These are phyloP conservation scores for Asterophora lycoperdoides DNA, from an alignment of 768 basidiomycete genomes.

Conservation along the genomic window DNA sequence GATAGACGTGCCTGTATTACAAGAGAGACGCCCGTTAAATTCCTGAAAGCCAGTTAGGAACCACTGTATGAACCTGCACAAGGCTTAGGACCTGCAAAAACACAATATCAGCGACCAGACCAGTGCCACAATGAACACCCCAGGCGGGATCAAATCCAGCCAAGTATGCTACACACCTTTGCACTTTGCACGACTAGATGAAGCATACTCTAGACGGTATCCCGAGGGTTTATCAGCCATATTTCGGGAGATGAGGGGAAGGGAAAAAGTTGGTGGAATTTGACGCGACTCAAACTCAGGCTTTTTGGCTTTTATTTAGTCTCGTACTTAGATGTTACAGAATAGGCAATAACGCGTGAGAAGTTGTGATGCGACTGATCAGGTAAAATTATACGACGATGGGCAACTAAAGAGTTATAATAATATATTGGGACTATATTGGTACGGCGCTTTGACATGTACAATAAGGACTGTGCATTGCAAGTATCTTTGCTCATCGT, in stretches of 20 bases:
- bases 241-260: conserved; percentile 18
- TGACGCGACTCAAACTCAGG: conserved; percentile 34
- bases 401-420: too few species aligned
- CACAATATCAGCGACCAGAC: conserved; percentile 16
- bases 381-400: too few species aligned
- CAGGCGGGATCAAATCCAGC: conserved; percentile 7
- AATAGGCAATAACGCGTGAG: too few species aligned
- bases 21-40: conserved; percentile 12
- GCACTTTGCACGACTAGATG: conserved; percentile 66
- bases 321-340: too few species aligned
- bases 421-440: conserved; percentile 51
- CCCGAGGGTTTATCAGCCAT: conserved; percentile 54
- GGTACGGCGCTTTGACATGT: conserved; percentile 37
- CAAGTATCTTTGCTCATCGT: background rate
- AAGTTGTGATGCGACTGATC: too few species aligned
- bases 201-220: conserved; percentile 78
- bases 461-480: background rate
- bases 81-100: conserved; percentile 67
- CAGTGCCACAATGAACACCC: conserved; percentile 20
- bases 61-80: conserved; percentile 49
- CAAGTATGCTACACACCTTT: conserved; percentile 49
- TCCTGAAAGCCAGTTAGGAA: conserved; percentile 3
- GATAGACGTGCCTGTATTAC: conserved; percentile 58
- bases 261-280: conserved; percentile 14
- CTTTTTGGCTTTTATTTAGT: too few species aligned